Percentiles rank a stretch among this genome's conserved stretches.
phyloP scores from a whole-genome alignment of 2,329 filamentous ascomycete species.

The Phyllachora maydis region DNA sequence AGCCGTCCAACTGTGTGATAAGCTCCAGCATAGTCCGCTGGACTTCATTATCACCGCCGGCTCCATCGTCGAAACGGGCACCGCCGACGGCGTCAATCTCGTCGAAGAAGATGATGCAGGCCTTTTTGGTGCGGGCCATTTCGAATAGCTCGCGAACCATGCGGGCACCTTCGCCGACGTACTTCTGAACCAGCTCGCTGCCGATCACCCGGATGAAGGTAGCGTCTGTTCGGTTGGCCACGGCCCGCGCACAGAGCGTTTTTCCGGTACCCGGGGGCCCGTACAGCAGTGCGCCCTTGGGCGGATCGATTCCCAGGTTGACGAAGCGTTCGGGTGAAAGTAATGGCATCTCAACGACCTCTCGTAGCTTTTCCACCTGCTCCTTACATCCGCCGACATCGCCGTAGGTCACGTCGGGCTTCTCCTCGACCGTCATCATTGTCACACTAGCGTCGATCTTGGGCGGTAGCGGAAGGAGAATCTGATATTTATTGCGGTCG shows the following conservation, averaged over 20 bases:
- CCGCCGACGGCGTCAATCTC: slow-evolving; percentile 95
- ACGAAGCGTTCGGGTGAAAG: slow-evolving; percentile 94
- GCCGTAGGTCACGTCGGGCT: slow-evolving; percentile 96
- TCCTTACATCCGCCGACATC: slow-evolving; percentile 99
- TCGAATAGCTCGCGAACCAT: slow-evolving; percentile 99
- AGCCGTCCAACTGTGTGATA: slow-evolving; percentile 91
- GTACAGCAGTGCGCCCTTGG: slow-evolving; percentile 91
- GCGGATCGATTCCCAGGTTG: slow-evolving; percentile 95
- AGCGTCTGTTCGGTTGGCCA: slow-evolving; percentile 93
- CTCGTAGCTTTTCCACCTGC: slow-evolving; percentile 95
- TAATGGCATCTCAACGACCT: slow-evolving; percentile 96
- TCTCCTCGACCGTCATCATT: slow-evolving; percentile 99
- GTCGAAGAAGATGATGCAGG: slow-evolving; percentile 99
- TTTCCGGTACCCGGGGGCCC: slow-evolving; percentile 97
- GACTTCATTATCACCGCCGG: slow-evolving; percentile 92
- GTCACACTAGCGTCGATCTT: slow-evolving; percentile 99
- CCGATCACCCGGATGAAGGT: slow-evolving; percentile 98
- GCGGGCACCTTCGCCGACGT: slow-evolving; percentile 90
- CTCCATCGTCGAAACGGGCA: slow-evolving; percentile 89
- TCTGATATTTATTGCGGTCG: slow-evolving; percentile 98
- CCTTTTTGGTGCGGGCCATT: slow-evolving; percentile 98
- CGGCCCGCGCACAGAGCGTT: slow-evolving; percentile 90
- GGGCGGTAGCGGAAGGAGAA: slow-evolving; percentile 81
- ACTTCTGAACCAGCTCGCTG: slow-evolving; percentile 95
- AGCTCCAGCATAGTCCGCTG: slow-evolving; percentile 96